Evolutionary conservation across 2,329 filamentous ascomycete genomes (phyloP), one percentile per base, ranked within the genome.

Genomic region (Aureobasidium leucospermi): DNA sequence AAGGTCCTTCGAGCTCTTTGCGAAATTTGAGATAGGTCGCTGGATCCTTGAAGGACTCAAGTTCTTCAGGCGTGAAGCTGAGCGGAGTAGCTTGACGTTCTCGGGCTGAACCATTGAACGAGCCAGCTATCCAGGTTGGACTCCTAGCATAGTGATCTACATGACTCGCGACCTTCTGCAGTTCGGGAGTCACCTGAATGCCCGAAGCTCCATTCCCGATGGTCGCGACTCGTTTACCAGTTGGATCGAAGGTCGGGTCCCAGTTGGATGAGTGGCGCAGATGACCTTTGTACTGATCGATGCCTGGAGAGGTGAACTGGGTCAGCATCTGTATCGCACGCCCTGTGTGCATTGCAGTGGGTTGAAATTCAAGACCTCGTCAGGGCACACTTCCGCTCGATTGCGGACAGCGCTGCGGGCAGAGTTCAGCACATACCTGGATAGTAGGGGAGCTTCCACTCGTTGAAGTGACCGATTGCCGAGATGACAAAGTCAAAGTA

Each of bases 61-160:
- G 74, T 58, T 84, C 77, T 23, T 85, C 81, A 1, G 79, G 65
- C 0, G 76, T 70, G 64, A 82, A 83, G 0, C 76, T 75, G 47
- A 85, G 84, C 0, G 85, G 77, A 36, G 79, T 80, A 0, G 82
- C 73, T 32, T 79, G 80, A 34, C 83, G 79, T 49, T 75, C 69
- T 31, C 34, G 31, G 32, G 64, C 43, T 13, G 32, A 38, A 64
- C 81, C 73, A 61, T 81, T 73, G 70, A 84, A 86, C 0, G 83
- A 82, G 1, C 81, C 78, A 0, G 85, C 83, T 31, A 89, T 83
- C 86, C 86, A 89, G 0, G 86, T 88, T 34, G 76, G 80, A 64
- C 81, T 85, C 9, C 86, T 76, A 1, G 80, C 83, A 63, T 87
- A 88, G 69, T 87, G 83, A 63, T 88, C 83, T 75, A 31, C 72